A percentile compares a stretch with the other conserved stretches of the same genome.
These are phyloP conservation scores for Candida caryicola DNA, from an alignment of 805 yeast genomes.

Conservation along the genomic window DNA sequence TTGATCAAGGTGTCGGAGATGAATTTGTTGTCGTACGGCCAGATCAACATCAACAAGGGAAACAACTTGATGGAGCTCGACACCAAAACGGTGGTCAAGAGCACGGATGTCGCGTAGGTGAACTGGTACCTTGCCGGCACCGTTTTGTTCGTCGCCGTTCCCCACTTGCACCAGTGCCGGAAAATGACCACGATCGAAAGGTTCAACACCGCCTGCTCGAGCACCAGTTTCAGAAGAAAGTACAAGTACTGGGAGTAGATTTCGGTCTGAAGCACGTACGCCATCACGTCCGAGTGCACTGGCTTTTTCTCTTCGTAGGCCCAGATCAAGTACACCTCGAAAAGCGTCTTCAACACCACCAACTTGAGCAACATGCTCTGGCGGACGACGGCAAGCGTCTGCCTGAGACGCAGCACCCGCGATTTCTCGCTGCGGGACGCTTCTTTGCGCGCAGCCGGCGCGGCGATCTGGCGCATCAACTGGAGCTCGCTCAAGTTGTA, in stretches of 20 bases:
- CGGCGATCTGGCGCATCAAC: conserved; percentile 5
- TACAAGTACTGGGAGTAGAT: conserved; percentile 52
- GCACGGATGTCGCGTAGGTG: conserved; percentile 36
- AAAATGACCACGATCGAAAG: conserved; percentile 28
- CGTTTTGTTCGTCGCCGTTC: conserved; percentile 15
- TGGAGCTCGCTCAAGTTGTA: conserved; percentile 56
- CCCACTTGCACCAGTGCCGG: conserved; percentile 19
- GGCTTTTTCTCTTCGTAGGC: conserved; percentile 74
- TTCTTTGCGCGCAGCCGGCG: neutral
- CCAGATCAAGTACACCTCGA: conserved; percentile 91
- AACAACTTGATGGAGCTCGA: conserved; percentile 79
- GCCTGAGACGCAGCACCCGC: neutral
- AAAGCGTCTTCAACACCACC: conserved; percentile 61
- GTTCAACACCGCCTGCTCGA: conserved; percentile 45
- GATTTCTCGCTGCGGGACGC: conserved; percentile 10
- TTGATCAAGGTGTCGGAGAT: conserved; percentile 59
- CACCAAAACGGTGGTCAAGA: conserved; percentile 68
- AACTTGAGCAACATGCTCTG: conserved; percentile 39
- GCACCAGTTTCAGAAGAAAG: conserved; percentile 51
- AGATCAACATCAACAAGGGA: conserved; percentile 89
- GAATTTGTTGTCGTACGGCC: conserved; percentile 87
- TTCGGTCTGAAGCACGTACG: conserved; percentile 27
- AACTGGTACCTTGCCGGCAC: conserved; percentile 27
- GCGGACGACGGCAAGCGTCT: conserved; percentile 7
- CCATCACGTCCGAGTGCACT: conserved; percentile 24